These are phyloP conservation scores for Chytriomyces sp. DNA, from an alignment of 192 early-diverging fungal genomes.

Conservation along the genomic window DNA sequence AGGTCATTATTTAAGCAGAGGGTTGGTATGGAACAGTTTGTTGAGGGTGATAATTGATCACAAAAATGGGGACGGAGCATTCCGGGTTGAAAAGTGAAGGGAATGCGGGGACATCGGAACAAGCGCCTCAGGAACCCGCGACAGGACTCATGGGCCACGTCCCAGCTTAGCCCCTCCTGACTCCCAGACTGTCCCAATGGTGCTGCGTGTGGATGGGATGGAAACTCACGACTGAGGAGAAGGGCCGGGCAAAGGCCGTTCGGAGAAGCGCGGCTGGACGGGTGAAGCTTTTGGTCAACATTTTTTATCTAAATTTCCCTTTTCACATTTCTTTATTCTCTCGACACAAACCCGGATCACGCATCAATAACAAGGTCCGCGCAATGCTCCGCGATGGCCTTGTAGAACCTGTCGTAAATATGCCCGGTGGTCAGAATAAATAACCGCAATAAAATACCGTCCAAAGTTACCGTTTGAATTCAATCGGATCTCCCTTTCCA, in stretches of 20 bases:
- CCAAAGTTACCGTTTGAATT: constrained; percentile 54
- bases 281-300: constrained; percentile 1
- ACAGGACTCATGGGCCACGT: neutral
- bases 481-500: constrained; percentile 58
- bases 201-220: too few relatives aligned
- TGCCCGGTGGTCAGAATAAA: neutral
- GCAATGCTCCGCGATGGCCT: constrained; percentile 20
- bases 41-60: too few relatives aligned
- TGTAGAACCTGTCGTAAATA: constrained; percentile 22
- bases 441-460: neutral
- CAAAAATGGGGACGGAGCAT: neutral
- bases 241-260: neutral
- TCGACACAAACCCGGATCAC: neutral
- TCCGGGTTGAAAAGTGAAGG: neutral
- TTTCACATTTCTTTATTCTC: neutral
- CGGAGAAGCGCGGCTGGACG: neutral
- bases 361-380: constrained; percentile 18
- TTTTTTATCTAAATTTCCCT: neutral
- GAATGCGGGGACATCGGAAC: neutral
- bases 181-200: too few relatives aligned
- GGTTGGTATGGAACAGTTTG: too few relatives aligned
- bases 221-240: neutral
- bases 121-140: neutral
- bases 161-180: neutral
- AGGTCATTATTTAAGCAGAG: too few relatives aligned